Base-by-base conservation (phyloP, 139 green algal species). In the Tetraselmis striata region DNA sequence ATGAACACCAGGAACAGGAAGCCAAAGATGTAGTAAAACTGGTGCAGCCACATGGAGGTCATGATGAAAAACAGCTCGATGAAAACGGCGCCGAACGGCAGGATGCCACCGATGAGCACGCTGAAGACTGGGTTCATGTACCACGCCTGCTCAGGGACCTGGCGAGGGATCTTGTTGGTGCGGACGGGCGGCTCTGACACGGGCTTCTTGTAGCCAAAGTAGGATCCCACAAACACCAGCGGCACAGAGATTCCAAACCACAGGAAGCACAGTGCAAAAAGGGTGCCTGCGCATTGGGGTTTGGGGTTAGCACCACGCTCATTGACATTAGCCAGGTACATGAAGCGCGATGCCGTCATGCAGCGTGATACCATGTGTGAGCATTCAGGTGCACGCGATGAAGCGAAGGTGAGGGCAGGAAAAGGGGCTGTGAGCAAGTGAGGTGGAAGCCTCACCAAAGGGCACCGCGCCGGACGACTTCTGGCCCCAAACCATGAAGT, bases 21-120 rank as follows among this genome's bases (percentile, higher is more conserved):
- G 45, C 97, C 97, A 84, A 99, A 99, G 77, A 98, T 91, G 90
- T 99, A 99, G 84, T 96, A 97, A 85, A 96, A 97, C 87, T 94
- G 91, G 84, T 98, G 94, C 78, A 98, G 93, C 96, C 96, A 99
- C 84, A 99, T 97, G 82, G 93, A 98, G 1, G 96, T 98, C 24
- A 99, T 92, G 89, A 99, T 98, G 92, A 99, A 99, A 89, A 99
- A 99, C 24, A 99, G 93, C 90, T 99, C 97, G 79, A 99, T 99
- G 93, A 99, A 99, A 23, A 99, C 96, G 0, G 97, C 97, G 45
- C 97, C 97, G 87, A 99, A 99, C 1, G 97, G 97, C 85, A 99
- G 92, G 80, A 99, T 95, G 79, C 97, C 97, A 25, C 95, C 97
- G 78, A 99, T 91, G 2, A 99, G 82, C 75, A 97, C 92, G 29